These are phyloP conservation scores for Fusarium aywerte DNA, from an alignment of 2,329 filamentous ascomycete species.

Conservation along the genomic window DNA sequence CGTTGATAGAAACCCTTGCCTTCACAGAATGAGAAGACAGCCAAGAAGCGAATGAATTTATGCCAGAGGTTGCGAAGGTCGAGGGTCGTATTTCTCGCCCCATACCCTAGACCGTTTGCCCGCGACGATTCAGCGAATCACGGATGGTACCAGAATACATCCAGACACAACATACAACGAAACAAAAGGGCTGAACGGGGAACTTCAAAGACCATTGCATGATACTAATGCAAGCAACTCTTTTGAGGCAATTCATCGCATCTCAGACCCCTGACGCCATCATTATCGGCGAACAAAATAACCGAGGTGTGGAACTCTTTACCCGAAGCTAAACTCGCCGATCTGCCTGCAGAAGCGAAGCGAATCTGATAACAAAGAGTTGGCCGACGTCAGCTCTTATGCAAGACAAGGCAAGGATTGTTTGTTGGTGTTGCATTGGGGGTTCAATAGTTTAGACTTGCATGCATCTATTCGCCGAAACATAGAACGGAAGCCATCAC, in stretches of 20 bases:
- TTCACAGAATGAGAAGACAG: too few species aligned
- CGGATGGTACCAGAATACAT: not conserved
- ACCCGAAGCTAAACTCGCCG: slow-evolving; percentile 16
- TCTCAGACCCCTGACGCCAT: not conserved
- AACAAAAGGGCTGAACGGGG: not conserved
- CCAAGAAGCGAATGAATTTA: too few species aligned
- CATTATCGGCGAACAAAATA: slow-evolving; percentile 17
- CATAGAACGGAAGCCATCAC: not conserved
- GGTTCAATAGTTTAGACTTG: not conserved
- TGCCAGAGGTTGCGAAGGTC: not conserved
- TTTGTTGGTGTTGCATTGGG: not conserved
- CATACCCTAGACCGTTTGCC: not conserved
- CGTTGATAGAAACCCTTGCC: too few species aligned
- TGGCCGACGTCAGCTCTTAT: not conserved
- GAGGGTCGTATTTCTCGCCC: not conserved
- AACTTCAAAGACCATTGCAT: not conserved
- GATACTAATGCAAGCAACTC: not conserved
- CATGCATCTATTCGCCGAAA: not conserved
- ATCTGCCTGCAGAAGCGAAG: slow-evolving; percentile 2
- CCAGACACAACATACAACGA: not conserved
- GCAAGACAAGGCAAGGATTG: not conserved
- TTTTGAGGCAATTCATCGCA: not conserved
- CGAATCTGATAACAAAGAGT: not conserved
- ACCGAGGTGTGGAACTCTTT: not conserved
- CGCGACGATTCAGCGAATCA: not conserved